Base-by-base conservation (phyloP, 352 stramenopile species). In the Phytopythium montanum region DNA sequence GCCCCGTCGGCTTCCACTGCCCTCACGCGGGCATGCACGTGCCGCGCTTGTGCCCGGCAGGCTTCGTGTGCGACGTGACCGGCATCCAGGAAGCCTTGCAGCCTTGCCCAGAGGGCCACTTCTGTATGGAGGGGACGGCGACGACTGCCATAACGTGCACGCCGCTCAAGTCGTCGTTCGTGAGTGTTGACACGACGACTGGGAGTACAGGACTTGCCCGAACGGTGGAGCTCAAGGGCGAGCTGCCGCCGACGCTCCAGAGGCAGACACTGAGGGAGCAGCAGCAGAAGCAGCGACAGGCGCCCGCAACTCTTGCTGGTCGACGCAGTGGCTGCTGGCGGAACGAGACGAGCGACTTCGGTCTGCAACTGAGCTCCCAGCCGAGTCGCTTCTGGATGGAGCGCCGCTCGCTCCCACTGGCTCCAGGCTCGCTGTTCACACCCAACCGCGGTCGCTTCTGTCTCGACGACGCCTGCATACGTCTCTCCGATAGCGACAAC, bases 281-380 rank as follows among this genome's bases (percentile, higher is more conserved):
- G 2, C 52, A 48, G 12, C 21, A 38, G 52, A 14, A 49, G 16
- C 52, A 21, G 16, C 52, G 36, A 5, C 36, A 48, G 2, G 57
- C 62, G 38, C 56, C 70, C 8, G 50, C 64, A 8, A 69, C 57
- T 34, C 60, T 97, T 25, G 91, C 92, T 7, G 76, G 85, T 1
- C 67, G 94, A 4, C 88, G 84, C 33, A 86, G 78, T 23, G 91
- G 82, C 4, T 99, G 96, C 64, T 99, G 96, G 85, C 92, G 95
- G 55, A 99, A 99, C 67, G 86, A 84, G 46, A 99, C 96, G 3
- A 62, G 86, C 26, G 96, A 99, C 58, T 98, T 98, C 66, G 96
- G 96, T 7, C 72, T 99, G 13, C 95, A 99, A 68, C 61, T 96
- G 28, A 97, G 88, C 44, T 58, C 66, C 1, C 66, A 75, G 16